phyloP scores from a whole-genome alignment of 2,329 filamentous ascomycete species.

The Trichophyton rubrum region DNA sequence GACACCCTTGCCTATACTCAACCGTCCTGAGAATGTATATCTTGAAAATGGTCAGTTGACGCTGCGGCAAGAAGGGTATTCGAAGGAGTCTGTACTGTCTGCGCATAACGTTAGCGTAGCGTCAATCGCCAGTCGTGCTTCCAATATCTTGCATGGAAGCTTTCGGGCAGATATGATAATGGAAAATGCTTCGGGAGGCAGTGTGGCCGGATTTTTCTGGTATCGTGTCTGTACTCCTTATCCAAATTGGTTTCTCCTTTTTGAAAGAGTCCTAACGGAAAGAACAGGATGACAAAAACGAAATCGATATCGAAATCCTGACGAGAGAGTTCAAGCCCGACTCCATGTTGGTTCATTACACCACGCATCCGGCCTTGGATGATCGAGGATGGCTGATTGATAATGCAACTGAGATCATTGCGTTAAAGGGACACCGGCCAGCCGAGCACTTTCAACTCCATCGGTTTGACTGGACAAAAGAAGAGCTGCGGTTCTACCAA shows the following conservation, averaged over 20 bases:
- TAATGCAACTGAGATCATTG: conserved; percentile 17
- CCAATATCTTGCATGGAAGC: conserved; percentile 19
- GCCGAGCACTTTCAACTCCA: conserved; percentile 16
- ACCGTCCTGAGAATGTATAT: conserved; percentile 18
- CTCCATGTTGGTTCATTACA: conserved; percentile 19
- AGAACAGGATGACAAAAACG: conserved; percentile 18
- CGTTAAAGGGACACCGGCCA: conserved; percentile 11
- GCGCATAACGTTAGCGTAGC: conserved; percentile 18
- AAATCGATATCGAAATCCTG: conserved; percentile 21
- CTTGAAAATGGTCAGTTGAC: conserved; percentile 17
- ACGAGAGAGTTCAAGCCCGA: conserved; percentile 17
- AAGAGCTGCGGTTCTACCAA: conserved; percentile 18
- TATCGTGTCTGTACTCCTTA: conserved; percentile 17
- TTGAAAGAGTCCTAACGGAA: neutral
- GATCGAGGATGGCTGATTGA: conserved; percentile 14
- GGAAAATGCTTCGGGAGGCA: conserved; percentile 18
- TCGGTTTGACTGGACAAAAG: conserved; percentile 19
- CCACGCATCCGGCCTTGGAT: conserved; percentile 18
- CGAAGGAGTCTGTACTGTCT: conserved; percentile 11
- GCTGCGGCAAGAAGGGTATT: conserved; percentile 18
- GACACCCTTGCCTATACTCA: conserved; percentile 17
- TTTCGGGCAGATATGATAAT: conserved; percentile 19
- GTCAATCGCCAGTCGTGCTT: conserved; percentile 16
- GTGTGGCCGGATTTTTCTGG: conserved; percentile 22
- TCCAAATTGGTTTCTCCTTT: neutral